Conservation (phyloP, 2,329 filamentous ascomycete genomes). For the Cytospora schulzeri region DNA sequence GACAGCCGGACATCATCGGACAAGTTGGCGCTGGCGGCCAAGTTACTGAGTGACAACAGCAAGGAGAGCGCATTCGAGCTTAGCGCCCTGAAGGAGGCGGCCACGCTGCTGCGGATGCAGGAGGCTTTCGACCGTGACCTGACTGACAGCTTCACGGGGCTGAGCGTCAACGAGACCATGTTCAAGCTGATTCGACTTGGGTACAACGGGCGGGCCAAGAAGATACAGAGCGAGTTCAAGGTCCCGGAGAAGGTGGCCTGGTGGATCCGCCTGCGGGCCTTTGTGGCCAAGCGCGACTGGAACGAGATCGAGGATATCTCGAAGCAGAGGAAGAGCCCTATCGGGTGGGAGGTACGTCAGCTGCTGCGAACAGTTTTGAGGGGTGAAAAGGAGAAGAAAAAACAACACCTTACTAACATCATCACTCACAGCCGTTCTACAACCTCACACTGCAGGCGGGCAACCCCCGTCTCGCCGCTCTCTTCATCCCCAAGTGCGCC, state of each 20-base stretch:
- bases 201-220: conserved; percentile 82
- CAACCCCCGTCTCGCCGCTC: conserved; percentile 80
- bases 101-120: conserved; percentile 80
- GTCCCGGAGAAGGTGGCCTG: conserved; percentile 87
- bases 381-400: no score
- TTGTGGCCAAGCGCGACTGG: conserved; percentile 91
- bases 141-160: conserved; percentile 67
- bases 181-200: conserved; percentile 83
- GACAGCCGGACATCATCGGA: conserved; percentile 72
- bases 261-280: conserved; percentile 81
- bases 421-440: conserved; percentile 72
- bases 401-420: conserved; percentile 17
- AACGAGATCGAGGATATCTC: conserved; percentile 85
- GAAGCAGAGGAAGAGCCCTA: conserved; percentile 80
- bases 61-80: conserved; percentile 78
- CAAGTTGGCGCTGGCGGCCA: conserved; percentile 84
- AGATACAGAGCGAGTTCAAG: conserved; percentile 89
- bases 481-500: conserved; percentile 88
- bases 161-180: conserved; percentile 89
- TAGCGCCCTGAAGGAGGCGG: conserved; percentile 76
- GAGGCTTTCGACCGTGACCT: conserved; percentile 85
- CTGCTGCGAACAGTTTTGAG: no score
- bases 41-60: conserved; percentile 75
- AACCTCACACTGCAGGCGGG: conserved; percentile 86
- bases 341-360: conserved; percentile 90